Base-by-base conservation (phyloP, 2,329 filamentous ascomycete genomes). In the Arthrinium puccinioides region DNA sequence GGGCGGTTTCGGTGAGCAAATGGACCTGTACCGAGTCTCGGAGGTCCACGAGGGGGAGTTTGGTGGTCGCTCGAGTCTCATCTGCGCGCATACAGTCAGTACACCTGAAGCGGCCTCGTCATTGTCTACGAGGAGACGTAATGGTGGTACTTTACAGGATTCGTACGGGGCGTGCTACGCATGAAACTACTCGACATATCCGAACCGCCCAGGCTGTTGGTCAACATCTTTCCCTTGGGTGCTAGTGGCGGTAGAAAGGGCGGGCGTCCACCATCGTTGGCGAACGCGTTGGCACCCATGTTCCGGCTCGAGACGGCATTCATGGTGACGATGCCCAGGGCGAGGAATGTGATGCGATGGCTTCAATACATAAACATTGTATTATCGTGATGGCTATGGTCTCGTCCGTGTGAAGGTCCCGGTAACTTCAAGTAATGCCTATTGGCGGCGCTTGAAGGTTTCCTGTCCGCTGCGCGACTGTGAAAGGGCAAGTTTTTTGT, bases 1-100 rank as follows among this genome's bases (percentile, higher is more conserved):
- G 76, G 15, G 92, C 92, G 15, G 87, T 97, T 66, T 97, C 90
- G 44, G 92, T 89, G 41, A 98, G 74, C 32, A 98, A 68, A 59
- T 97, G 94, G 57, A 95, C 81, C 50, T 88, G 84, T 30, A 98
- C 84, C 42, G 71, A 76, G 58, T 86, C 84, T 45, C 77, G 76
- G 37, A 82, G 66, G 50, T 83, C 75, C 47, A 81, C 69, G 9
- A 74, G 64, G 4, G 62, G 15, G 75, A 76, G 49, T 69, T 79
- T 45, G 74, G 72, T 9, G 69, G 66, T 36, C 69, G 67, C 21
- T 64, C 61, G 25, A 61, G 44, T 49, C 74, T 77, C 55, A 68
- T 58, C 76, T 78, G 45, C 19, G 38, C 23, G 25, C n/a, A 16
- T 15, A n/a, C 9, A 44, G 35, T 20, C 39, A 35, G 46, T 23